Evolutionary conservation across 768 basidiomycete genomes (phyloP), one percentile per base, ranked within the genome.

Genomic region (Dentipellis fragilis): DNA sequence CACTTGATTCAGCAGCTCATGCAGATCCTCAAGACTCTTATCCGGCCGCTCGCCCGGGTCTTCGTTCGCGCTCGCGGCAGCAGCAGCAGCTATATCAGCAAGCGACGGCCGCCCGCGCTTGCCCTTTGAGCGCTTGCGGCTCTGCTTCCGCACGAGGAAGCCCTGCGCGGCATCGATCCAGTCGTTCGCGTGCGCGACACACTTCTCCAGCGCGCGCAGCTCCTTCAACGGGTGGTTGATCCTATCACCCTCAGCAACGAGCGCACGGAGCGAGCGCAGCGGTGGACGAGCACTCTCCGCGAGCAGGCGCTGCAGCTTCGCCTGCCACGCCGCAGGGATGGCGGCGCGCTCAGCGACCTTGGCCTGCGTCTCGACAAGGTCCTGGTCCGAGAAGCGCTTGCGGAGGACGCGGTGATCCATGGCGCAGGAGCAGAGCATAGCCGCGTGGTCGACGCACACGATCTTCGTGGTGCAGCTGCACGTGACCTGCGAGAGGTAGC

Each of bases 401-500:
- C 89, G 84, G 51, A 97, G 71, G 29, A 77, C 77, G 40, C 82
- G 77, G 56, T 83, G 76, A 65, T 68, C 73, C 67, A 68, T 75
- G 14, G 73, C 63, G 65, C 84, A 84, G 49, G 72, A 79, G 72
- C 94, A 97, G 16, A 95, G 77, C 19, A 84, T 73, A 37, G 85
- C 75, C 34, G 78, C 78, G 70, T 98, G 95, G 55, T 94, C 88
- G 50, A 89, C 80, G 68, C 96, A 99, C 11, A 85, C 82, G 36
- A 95, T 83, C 59, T 83, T 80, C 52, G 70, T 80, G 45, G 85
- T 85, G 75, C 93, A 93, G 35, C 73, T 72, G 67, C 92, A 93
- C 56, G 81, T 84, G 66, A 97, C 76, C 65, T 96, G 94, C 1
- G 96, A 93, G 42, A 99, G 82, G 68, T 96, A 98, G 70, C 89